phyloP scores from a whole-genome alignment of 129 eudicot genomes.

The Erigeron canadensis region DNA sequence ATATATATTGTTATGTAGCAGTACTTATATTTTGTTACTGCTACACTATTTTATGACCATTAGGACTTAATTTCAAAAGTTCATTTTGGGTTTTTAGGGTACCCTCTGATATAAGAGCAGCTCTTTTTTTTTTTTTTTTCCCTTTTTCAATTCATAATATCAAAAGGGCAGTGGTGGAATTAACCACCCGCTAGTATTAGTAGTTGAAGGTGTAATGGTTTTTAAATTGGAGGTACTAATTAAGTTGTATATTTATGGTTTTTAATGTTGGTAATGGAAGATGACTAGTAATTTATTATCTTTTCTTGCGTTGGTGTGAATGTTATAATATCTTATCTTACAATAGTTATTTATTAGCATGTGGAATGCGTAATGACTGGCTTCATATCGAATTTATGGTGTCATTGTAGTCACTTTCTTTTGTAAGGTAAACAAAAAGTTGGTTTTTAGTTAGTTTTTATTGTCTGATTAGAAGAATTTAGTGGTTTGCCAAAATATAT shows the following conservation, averaged over 20 bases:
- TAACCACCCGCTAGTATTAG: constrained; percentile 62
- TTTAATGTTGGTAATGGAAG: background rate
- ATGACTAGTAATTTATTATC: constrained; percentile 9
- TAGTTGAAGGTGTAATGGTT: constrained; percentile 24
- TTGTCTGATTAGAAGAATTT: too few species aligned
- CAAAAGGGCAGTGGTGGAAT: constrained; percentile 61
- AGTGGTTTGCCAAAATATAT: too few species aligned
- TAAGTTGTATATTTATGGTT: constrained; percentile 30
- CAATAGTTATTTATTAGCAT: background rate
- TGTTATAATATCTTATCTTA: background rate
- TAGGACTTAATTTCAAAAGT: constrained; percentile 46
- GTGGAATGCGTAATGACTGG: too few species aligned
- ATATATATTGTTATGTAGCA: too few species aligned
- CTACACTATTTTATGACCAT: constrained; percentile 15
- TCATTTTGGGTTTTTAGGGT: constrained; percentile 33
- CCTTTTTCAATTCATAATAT: background rate
- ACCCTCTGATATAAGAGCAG: constrained; percentile 23
- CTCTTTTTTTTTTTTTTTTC: constrained; percentile 3
- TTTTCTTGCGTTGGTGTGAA: constrained; percentile 12
- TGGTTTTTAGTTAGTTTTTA: too few species aligned
- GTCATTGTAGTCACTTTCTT: too few species aligned
- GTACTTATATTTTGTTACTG: constrained; percentile 2
- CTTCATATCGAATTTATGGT: too few species aligned
- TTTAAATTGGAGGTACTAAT: constrained; percentile 16
- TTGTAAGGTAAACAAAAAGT: too few species aligned